Conservation (phyloP, 2,329 filamentous ascomycete species). For the Elsinoe ampelina region DNA sequence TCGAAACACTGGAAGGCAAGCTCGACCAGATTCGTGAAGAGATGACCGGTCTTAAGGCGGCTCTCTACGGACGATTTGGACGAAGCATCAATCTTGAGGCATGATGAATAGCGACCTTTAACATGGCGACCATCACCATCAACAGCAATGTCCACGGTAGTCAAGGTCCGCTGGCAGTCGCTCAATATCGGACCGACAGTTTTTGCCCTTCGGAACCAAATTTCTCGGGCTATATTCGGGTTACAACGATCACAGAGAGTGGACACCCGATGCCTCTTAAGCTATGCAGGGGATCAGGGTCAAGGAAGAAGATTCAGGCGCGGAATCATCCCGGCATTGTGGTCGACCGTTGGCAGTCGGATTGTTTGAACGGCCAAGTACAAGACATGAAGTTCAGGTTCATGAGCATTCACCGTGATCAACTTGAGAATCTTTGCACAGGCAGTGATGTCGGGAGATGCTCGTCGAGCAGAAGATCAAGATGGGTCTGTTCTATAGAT, state of each 20-base stretch:
- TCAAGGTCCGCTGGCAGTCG: too few species aligned
- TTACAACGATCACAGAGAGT: neutral
- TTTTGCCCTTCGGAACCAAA: too few species aligned
- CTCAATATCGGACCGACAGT: too few species aligned
- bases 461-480: neutral
- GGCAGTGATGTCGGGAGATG: neutral
- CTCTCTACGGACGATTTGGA: constrained; percentile 88
- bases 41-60: constrained; percentile 82
- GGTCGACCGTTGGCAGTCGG: neutral
- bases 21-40: constrained; percentile 68
- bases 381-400: neutral
- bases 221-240: neutral
- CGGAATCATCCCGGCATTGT: too few species aligned
- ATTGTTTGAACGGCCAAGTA: neutral
- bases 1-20: constrained; percentile 66
- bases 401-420: too few species aligned
- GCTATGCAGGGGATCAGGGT: neutral
- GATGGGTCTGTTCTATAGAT: neutral
- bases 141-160: too few species aligned
- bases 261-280: neutral
- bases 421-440: too few species aligned
- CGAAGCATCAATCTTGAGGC: constrained; percentile 95
- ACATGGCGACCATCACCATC: too few species aligned
- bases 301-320: neutral
- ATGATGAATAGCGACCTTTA: constrained; percentile 33